Conservation (phyloP, 805 yeast species). For the Lachancea kluyveri region DNA sequence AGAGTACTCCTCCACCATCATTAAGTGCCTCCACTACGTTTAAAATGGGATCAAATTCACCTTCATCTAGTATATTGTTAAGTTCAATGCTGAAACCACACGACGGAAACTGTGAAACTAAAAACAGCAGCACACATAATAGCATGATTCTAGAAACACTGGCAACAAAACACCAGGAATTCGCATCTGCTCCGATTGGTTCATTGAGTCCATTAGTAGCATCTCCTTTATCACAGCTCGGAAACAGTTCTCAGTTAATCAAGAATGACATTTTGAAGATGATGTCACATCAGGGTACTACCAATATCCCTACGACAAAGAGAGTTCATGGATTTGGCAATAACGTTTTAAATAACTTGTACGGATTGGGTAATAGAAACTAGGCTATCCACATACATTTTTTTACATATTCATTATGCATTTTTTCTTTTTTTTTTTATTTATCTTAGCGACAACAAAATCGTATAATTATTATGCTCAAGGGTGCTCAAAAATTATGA, state of each 20-base stretch:
- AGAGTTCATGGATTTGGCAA: slow-evolving; percentile 11
- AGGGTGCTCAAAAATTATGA: no score
- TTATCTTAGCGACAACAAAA: no score
- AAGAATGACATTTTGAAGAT: slow-evolving; percentile 5
- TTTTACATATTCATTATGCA: no score
- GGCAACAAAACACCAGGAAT: slow-evolving; percentile 2
- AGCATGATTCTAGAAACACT: slow-evolving; percentile 4
- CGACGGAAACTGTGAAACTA: no score
- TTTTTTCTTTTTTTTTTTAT: no score
- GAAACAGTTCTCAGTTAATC: slow-evolving; percentile 3
- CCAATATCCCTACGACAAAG: slow-evolving; percentile 1
- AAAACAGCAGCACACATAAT: neutral
- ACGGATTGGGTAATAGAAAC: slow-evolving; percentile 10
- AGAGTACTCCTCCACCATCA: slow-evolving; percentile 5
- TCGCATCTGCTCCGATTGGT: neutral
- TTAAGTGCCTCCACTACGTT: slow-evolving; percentile 5
- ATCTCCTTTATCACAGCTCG: slow-evolving; percentile 6
- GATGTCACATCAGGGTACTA: slow-evolving; percentile 4
- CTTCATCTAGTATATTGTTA: slow-evolving; percentile 3
- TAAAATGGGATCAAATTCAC: no score
- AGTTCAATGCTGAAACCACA: no score
- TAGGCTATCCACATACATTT: no score
- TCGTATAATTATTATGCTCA: no score
- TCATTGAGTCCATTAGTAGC: slow-evolving; percentile 1
- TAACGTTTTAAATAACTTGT: slow-evolving; percentile 14